Conservation (phyloP, 2,329 filamentous ascomycete genomes). For the Zymoseptoria crescenta region DNA sequence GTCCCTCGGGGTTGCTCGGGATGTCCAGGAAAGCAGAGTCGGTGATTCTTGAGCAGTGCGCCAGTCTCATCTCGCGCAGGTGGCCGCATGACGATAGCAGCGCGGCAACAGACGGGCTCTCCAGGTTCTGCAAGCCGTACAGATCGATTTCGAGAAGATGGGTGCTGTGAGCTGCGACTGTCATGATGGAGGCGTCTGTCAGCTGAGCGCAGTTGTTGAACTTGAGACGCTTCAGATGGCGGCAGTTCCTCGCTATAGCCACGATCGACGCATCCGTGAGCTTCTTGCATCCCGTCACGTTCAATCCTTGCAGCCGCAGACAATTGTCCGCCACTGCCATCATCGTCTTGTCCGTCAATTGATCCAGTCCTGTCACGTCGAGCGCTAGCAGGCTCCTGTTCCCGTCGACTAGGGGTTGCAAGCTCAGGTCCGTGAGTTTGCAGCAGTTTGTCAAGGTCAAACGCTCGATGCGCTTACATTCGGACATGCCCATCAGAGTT, state of each 20-base stretch:
- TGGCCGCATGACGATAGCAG: conserved; percentile 71
- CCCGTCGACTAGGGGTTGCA: conserved; percentile 69
- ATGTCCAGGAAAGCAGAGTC: conserved; percentile 82
- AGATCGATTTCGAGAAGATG: conserved; percentile 96
- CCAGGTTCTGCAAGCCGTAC: conserved; percentile 72
- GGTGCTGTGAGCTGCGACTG: conserved; percentile 79
- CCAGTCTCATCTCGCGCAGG: conserved; percentile 82
- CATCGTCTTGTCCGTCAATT: conserved; percentile 77
- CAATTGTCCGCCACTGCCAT: conserved; percentile 73
- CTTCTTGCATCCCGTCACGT: conserved; percentile 77
- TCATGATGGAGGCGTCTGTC: conserved; percentile 70
- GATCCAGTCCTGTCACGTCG: conserved; percentile 74
- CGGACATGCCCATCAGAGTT: conserved; percentile 69
- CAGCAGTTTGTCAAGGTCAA: conserved; percentile 87
- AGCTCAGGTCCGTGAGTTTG: conserved; percentile 72
- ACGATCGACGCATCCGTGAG: conserved; percentile 83
- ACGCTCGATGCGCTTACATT: conserved; percentile 86
- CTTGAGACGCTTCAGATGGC: conserved; percentile 87
- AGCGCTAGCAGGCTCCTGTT: conserved; percentile 78
- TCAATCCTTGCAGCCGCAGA: conserved; percentile 78
- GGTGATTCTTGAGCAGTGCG: conserved; percentile 75
- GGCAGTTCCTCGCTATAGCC: conserved; percentile 70
- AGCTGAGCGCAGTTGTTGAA: conserved; percentile 86
- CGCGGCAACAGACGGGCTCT: conserved; percentile 73
- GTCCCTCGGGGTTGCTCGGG: conserved; percentile 49